Base-by-base conservation (phyloP, 192 early-diverging fungal genomes). In the Coemansia sp. region DNA sequence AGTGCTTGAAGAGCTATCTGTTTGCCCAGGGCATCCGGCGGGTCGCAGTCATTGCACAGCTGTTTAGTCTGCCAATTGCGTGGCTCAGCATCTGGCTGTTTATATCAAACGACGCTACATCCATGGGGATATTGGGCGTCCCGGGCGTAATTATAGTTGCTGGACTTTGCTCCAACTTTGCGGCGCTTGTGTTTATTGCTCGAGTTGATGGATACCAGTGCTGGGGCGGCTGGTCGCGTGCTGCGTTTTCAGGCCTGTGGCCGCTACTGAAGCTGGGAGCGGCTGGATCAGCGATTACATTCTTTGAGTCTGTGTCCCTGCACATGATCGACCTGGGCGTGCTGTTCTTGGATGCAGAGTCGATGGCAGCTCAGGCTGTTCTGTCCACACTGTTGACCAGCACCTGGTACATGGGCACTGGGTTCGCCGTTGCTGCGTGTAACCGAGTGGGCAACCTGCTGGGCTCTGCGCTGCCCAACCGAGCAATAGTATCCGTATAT, bases 1-100 rank as follows among this genome's bases (percentile, higher is more conserved):
- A 97, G 68, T 91, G 88, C 67, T 69, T 92, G 23, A 91, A 93
- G 67, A 86, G 91, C 63, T 96, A 78, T 62, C 75, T 97, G 54
- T 91, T 94, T 76, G 88, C 90, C 0, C 96, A 98, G 82, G 94
- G 92, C 55, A 90, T 91, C 70, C 93, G 96, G 86, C 82, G 89
- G 12, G 89, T 92, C 1, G 84, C 81, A 12, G 88, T 93, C 38
- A 79, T 88, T 58, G 83, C 90, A 23, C 85, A 92, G 15, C 29
- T 83, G n/a, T 69, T 92, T 29, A 88, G 86, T 7, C 69, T 90
- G 19, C 91, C 91, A 5, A 38, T 91, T 53, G 91, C 90, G 50
- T 75, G 89, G 22, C 51, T 91, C 19, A 51, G 91, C 48, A 93
- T 93, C 67, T 97, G 92, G 69, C 56, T 86, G 0, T 67, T 98